A percentile compares a stretch with the other conserved stretches of the same genome.
Evolutionary conservation across 2,329 filamentous ascomycete species (phyloP).

Genomic region (Lachnellula willkommii): DNA sequence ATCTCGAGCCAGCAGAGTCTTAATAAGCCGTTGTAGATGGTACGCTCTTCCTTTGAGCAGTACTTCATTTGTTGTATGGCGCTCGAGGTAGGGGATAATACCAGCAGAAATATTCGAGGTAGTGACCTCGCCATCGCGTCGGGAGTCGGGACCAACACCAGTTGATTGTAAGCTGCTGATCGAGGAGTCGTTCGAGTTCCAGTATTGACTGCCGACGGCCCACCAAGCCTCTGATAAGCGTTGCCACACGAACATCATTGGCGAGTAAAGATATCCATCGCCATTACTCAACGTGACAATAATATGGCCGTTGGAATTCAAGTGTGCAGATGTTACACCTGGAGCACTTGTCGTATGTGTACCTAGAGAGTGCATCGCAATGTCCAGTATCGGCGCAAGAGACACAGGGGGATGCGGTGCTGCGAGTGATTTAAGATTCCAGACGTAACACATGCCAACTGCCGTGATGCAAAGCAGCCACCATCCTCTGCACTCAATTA

Average conservation of each 20-base stretch:
- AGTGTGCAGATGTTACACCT: conserved; percentile 80
- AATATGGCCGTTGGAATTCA: conserved; percentile 82
- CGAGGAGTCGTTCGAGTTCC: conserved; percentile 94
- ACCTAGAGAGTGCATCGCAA: conserved; percentile 73
- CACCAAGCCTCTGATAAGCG: conserved; percentile 96
- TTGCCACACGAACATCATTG: conserved; percentile 85
- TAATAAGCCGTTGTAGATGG: conserved; percentile 85
- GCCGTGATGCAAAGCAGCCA: conserved; percentile 89
- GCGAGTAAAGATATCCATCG: conserved; percentile 86
- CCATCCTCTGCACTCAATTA: conserved; percentile 82
- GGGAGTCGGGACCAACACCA: conserved; percentile 52
- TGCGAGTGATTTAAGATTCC: conserved; percentile 79
- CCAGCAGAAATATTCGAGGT: conserved; percentile 71
- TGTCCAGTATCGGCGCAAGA: conserved; percentile 80
- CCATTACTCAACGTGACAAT: conserved; percentile 91
- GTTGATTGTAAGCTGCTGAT: conserved; percentile 74
- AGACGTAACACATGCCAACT: conserved; percentile 84
- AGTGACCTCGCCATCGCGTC: conserved; percentile 43
- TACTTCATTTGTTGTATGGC: conserved; percentile 90
- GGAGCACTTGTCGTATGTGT: conserved; percentile 72
- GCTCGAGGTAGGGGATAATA: conserved; percentile 87
- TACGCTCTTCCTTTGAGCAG: conserved; percentile 88
- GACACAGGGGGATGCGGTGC: conserved; percentile 87
- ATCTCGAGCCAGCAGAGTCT: conserved; percentile 78
- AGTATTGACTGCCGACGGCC: conserved; percentile 96